Evolutionary conservation across 108 stramenopile species (phyloP).

Genomic region (Fragilariopsis cylindrus): DNA sequence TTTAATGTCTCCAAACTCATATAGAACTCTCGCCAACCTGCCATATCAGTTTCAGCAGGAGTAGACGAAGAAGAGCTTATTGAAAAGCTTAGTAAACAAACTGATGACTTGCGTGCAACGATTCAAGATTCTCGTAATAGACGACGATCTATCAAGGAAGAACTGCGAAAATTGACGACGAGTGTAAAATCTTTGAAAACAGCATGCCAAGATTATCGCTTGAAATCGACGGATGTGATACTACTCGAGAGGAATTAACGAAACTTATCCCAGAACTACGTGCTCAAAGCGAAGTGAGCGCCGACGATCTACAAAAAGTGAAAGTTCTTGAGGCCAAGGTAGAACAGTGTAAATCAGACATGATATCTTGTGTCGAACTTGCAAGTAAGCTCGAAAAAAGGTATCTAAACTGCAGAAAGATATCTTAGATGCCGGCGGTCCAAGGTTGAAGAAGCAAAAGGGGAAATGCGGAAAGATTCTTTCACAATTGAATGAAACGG

Average conservation of each 20-base stretch:
- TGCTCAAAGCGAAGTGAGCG: conserved; percentile 63
- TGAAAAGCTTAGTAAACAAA: conserved; percentile 58
- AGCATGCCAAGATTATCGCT: conserved; percentile 79
- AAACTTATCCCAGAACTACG: conserved; percentile 78
- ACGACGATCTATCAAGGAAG: conserved; percentile 62
- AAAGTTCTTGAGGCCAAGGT: conserved; percentile 58
- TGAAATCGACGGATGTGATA: conserved; percentile 84
- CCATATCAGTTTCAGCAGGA: conserved; percentile 28
- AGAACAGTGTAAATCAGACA: conserved; percentile 68
- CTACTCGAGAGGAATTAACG: conserved; percentile 77
- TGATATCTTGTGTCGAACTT: conserved; percentile 66
- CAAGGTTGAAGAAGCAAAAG: conserved; percentile 84
- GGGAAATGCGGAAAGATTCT: conserved; percentile 70
- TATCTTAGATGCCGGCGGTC: conserved; percentile 91
- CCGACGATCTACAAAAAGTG: conserved; percentile 65
- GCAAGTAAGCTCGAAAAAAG: conserved; percentile 67
- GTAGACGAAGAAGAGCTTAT: conserved; percentile 51
- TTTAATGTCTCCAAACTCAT: neutral
- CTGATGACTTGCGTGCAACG: conserved; percentile 42
- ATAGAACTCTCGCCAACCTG: conserved; percentile 56
- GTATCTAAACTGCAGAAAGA: conserved; percentile 84
- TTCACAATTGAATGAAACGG: conserved; percentile 57
- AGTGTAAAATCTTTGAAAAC: conserved; percentile 65
- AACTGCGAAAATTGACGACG: conserved; percentile 65
- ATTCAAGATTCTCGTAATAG: conserved; percentile 59